phyloP scores from a whole-genome alignment of 768 basidiomycete species.

The Termitomyces sp. region DNA sequence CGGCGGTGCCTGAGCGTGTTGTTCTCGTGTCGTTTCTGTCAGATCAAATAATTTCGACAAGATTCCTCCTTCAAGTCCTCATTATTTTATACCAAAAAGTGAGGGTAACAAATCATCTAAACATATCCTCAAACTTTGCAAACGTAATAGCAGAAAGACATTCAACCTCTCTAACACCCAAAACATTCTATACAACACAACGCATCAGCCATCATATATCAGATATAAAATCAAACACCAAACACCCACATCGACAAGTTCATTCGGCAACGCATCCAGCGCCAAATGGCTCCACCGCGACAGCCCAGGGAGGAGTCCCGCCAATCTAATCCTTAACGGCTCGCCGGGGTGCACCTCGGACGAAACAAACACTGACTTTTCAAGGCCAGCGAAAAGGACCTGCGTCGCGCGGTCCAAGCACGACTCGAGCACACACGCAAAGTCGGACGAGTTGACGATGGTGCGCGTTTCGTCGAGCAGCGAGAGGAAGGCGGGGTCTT shows the following conservation, averaged over 20 bases:
- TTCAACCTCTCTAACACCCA: conserved; percentile 56
- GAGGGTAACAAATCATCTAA: conserved; percentile 11
- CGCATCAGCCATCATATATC: background rate
- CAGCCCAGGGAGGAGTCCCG: conserved; percentile 74
- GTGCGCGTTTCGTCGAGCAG: conserved; percentile 67
- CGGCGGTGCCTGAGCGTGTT: too few relatives aligned
- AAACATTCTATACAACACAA: conserved; percentile 40
- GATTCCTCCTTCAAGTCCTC: too few relatives aligned
- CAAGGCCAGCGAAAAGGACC: conserved; percentile 57
- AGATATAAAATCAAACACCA: background rate
- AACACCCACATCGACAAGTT: conserved; percentile 72
- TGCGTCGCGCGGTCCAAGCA: conserved; percentile 67
- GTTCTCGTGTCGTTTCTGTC: too few relatives aligned
- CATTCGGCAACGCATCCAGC: conserved; percentile 67
- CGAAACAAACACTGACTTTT: conserved; percentile 53
- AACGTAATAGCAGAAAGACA: conserved; percentile 72
- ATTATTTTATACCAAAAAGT: background rate
- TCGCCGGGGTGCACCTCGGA: conserved; percentile 19
- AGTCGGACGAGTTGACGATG: conserved; percentile 63
- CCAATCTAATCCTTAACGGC: conserved; percentile 59
- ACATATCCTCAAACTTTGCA: conserved; percentile 52
- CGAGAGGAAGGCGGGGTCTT: conserved; percentile 46
- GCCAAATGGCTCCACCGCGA: conserved; percentile 72
- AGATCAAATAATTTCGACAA: too few relatives aligned
- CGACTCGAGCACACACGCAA: conserved; percentile 62